Evolutionary conservation across 768 basidiomycete genomes (phyloP).

Genomic region (Boletus sp.): DNA sequence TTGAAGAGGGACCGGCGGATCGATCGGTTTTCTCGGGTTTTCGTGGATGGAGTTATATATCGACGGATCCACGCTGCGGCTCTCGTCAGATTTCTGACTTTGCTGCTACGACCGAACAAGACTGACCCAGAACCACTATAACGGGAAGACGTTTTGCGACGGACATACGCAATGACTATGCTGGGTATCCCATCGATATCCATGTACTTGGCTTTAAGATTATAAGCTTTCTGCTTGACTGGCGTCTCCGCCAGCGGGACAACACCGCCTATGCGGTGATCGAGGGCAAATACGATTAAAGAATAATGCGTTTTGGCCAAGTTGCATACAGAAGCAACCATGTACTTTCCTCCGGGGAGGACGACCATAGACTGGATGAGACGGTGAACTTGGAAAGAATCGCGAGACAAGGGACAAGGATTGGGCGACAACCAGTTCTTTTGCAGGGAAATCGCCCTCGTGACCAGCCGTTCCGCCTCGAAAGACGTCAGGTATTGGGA

Average conservation of each 20-base stretch:
- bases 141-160: conserved; percentile 33
- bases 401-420: conserved; percentile 32
- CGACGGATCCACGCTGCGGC: conserved; percentile 29
- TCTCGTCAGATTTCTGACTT: conserved; percentile 1
- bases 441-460: conserved; percentile 57
- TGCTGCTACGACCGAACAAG: neutral
- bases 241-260: conserved; percentile 49
- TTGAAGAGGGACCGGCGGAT: conserved; percentile 41
- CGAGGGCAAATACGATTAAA: conserved; percentile 54
- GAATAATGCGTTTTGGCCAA: conserved; percentile 43
- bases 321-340: conserved; percentile 59
- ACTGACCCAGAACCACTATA: conserved; percentile 18
- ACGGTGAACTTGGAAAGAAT: conserved; percentile 31
- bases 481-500: conserved; percentile 32
- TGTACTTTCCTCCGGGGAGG: conserved; percentile 66
- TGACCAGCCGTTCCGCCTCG: conserved; percentile 56
- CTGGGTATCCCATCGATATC: conserved; percentile 41
- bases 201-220: conserved; percentile 62
- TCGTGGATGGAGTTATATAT: conserved; percentile 32
- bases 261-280: conserved; percentile 44
- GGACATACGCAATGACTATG: conserved; percentile 55
- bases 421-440: conserved; percentile 52
- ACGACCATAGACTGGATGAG: conserved; percentile 53
- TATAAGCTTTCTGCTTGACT: conserved; percentile 51
- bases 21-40: conserved; percentile 38